Conservation (phyloP, 2,329 filamentous ascomycete species). For the Trichoderma gracile region DNA sequence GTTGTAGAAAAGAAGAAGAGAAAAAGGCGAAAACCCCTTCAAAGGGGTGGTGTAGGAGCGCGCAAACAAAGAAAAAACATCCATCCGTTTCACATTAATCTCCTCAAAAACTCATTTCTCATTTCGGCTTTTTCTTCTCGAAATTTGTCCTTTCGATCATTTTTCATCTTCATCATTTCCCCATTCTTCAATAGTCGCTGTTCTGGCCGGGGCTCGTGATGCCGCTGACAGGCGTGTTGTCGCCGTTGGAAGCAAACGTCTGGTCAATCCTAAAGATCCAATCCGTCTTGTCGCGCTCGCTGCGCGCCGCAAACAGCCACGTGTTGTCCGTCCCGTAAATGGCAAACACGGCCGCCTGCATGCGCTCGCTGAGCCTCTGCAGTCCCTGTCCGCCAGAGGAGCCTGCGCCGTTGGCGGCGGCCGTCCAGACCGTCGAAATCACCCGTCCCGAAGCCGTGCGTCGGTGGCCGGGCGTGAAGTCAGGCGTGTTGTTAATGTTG, state of each 20-base stretch:
- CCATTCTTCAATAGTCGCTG: constrained; percentile 35
- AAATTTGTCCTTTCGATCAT: constrained; percentile 5
- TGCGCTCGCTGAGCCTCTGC: constrained; percentile 56
- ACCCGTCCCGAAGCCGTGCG: constrained; percentile 53
- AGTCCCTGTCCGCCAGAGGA: constrained; percentile 43
- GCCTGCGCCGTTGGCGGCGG: constrained; percentile 44
- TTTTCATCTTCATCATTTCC: constrained; percentile 9
- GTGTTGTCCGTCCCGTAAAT: constrained; percentile 94
- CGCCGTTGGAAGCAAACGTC: constrained; percentile 58
- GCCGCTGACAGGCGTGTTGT: constrained; percentile 44
- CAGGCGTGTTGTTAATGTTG: constrained; percentile 28
- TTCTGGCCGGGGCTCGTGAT: constrained; percentile 39
- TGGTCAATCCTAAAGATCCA: constrained; percentile 97
- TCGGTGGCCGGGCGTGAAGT: constrained; percentile 50
- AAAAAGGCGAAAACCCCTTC: neutral
- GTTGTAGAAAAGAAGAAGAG: neutral
- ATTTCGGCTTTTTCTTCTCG: neutral
- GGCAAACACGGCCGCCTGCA: constrained; percentile 79
- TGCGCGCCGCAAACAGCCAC: constrained; percentile 88
- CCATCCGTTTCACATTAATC: constrained; percentile 15
- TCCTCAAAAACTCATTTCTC: constrained; percentile 18
- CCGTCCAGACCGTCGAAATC: constrained; percentile 56
- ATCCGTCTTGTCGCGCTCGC: constrained; percentile 89
- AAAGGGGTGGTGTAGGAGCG: neutral
- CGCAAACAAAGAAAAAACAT: neutral